Conservation (phyloP, 345 rosid genomes). For the Lepidium didymum region DNA sequence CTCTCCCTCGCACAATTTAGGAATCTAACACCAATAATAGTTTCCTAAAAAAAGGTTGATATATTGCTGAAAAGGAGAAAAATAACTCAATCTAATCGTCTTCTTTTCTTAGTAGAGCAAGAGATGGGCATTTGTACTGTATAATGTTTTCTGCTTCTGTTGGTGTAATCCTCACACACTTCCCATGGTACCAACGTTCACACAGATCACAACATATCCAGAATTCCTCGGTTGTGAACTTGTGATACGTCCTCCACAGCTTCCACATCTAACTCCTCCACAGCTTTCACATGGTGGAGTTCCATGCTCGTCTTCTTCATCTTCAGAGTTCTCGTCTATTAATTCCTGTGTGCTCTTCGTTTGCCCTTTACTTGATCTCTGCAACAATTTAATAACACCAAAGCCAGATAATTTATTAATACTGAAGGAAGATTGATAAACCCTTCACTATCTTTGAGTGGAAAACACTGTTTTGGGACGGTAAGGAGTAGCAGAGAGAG, state of each 20-base stretch:
- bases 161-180: conserved; percentile 81
- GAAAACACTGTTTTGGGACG: background rate
- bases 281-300: conserved; percentile 84
- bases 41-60: background rate
- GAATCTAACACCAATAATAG: background rate
- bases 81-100: conserved; percentile 27
- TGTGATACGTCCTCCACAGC: too few relatives aligned
- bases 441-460: background rate
- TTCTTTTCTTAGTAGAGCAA: conserved; percentile 65
- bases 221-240: conserved; percentile 69
- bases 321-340: conserved; percentile 52
- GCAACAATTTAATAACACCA: conserved; percentile 3
- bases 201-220: conserved; percentile 89
- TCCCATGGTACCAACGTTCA: conserved; percentile 90
- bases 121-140: conserved; percentile 88
- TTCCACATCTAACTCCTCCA: too few relatives aligned
- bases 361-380: conserved; percentile 69
- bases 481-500: background rate
- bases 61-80: background rate
- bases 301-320: conserved; percentile 81
- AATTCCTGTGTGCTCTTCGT: conserved; percentile 48
- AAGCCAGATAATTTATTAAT: background rate
- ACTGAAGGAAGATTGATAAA: background rate
- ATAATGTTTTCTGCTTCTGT: conserved; percentile 78
- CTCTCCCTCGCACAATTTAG: too few relatives aligned